These are phyloP conservation scores for Persicaria maculosa DNA, from an alignment of 148 eudicot genomes.

Conservation along the genomic window DNA sequence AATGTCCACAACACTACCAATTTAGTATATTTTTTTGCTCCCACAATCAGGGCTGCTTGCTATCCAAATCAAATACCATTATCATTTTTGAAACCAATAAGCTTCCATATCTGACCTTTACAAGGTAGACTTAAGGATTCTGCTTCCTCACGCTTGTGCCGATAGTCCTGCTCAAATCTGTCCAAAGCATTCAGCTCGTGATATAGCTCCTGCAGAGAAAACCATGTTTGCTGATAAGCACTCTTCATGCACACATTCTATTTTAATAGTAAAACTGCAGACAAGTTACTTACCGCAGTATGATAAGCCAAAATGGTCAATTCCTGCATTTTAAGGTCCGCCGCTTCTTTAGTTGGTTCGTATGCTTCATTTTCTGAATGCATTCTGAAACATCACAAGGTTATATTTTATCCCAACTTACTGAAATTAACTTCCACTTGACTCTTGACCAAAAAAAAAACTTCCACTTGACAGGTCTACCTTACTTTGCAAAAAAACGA, in stretches of 20 bases:
- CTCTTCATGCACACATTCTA: neutral
- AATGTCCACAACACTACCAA: too few species aligned
- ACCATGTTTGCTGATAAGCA: neutral
- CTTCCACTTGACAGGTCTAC: slow-evolving; percentile 8
- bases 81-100: neutral
- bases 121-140: slow-evolving; percentile 77
- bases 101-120: slow-evolving; percentile 45
- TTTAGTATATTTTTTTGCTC: neutral
- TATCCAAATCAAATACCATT: neutral
- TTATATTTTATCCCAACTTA: slow-evolving; percentile 6
- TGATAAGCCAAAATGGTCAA: slow-evolving; percentile 60
- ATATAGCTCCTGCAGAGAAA: slow-evolving; percentile 68
- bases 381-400: slow-evolving; percentile 44
- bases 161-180: slow-evolving; percentile 83
- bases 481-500: slow-evolving; percentile 74
- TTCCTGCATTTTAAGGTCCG: slow-evolving; percentile 66
- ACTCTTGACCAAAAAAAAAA: neutral
- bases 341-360: slow-evolving; percentile 48
- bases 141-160: slow-evolving; percentile 71
- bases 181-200: slow-evolving; percentile 86
- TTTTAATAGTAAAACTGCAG: neutral
- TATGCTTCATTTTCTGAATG: slow-evolving; percentile 40
- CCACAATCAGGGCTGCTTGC: neutral
- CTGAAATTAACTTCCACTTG: neutral
- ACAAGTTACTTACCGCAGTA: slow-evolving; percentile 70